These are phyloP conservation scores for Orbilia oligospora DNA, from an alignment of 2,329 filamentous ascomycete species.

Conservation along the genomic window DNA sequence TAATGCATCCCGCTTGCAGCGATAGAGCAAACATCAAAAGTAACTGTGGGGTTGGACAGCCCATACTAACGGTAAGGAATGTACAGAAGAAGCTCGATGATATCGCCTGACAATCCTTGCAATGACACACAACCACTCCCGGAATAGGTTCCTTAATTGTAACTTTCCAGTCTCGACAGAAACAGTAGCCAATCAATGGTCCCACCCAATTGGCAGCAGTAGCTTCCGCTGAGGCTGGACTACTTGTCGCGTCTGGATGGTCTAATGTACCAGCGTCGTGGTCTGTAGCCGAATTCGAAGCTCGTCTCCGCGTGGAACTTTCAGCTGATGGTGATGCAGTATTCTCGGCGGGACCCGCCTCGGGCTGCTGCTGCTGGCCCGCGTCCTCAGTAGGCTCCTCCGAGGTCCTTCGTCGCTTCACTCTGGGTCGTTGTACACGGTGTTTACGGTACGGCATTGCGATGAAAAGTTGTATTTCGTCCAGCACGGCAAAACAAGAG, in stretches of 20 bases:
- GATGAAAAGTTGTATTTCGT: conserved; percentile 50
- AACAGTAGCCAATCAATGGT: conserved; percentile 59
- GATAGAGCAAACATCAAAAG: conserved; percentile 30
- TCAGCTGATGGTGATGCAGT: conserved; percentile 33
- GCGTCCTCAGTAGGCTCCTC: conserved; percentile 48
- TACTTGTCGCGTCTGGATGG: conserved; percentile 52
- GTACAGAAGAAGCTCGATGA: conserved; percentile 61
- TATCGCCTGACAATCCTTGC: conserved; percentile 62
- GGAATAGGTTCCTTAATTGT: conserved; percentile 59
- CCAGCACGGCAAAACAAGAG: conserved; percentile 42
- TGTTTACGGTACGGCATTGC: conserved; percentile 55
- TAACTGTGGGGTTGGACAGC: conserved; percentile 40
- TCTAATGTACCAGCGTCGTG: conserved; percentile 13
- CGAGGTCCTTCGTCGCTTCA: conserved; percentile 55
- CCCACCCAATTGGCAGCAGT: conserved; percentile 29
- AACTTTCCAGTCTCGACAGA: conserved; percentile 59
- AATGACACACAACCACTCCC: conserved; percentile 60
- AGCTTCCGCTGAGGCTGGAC: conserved; percentile 48
- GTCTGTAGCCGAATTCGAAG: conserved; percentile 23
- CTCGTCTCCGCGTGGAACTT: conserved; percentile 17
- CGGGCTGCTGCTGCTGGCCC: conserved; percentile 13
- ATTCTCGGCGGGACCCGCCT: conserved; percentile 11
- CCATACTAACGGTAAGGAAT: conserved; percentile 61
- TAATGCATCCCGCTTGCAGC: background rate
- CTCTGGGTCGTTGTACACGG: conserved; percentile 32